Base-by-base conservation (phyloP, 768 basidiomycete species). In the Coprinopsis marcescibilis region DNA sequence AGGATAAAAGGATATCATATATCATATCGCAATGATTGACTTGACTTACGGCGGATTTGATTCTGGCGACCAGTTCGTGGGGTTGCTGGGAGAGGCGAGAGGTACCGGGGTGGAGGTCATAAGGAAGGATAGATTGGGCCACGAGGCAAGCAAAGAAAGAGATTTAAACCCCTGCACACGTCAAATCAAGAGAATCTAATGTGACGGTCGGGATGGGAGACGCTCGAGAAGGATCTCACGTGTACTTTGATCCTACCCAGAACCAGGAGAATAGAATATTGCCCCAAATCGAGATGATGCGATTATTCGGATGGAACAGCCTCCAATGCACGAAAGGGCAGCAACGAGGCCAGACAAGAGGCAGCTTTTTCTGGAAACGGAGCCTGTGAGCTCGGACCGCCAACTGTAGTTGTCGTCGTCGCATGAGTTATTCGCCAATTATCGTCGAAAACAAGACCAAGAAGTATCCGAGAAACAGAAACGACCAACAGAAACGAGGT, bases 11-110 rank as follows among this genome's bases (percentile, higher is more conserved):
- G 10, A 36, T 7, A 36, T 8, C 8, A 10, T 36, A 10, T 11
- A 8, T 36, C n/a, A n/a, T n/a, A n/a, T n/a, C n/a, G n/a, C 35
- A 17, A 38, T 23, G 36, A 46, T 59, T 43, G 29, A 30, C 14
- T 24, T 35, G 12, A 58, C 78, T 57, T 57, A 81, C 79, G 78
- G 78, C 44, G 79, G 75, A 49, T 67, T 65, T 27, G 75, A 59
- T 43, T 81, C 77, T 45, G 69, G 65, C 17, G 69, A 67, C 76
- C 74, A 78, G 42, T 61, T 51, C 43, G 63, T 51, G 41, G 60
- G 50, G 44, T 54, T 60, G 43, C 55, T 50, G 42, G 63, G 62
- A 33, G 63, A 55, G 37, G 55, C 37, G 55, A 62, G 54, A 48
- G 56, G 50, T 47, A 68, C 61, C 43, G 67, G 65, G 57, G 65